Evolutionary conservation across 768 basidiomycete genomes (phyloP).

Genomic region (Wakefieldia striispora): DNA sequence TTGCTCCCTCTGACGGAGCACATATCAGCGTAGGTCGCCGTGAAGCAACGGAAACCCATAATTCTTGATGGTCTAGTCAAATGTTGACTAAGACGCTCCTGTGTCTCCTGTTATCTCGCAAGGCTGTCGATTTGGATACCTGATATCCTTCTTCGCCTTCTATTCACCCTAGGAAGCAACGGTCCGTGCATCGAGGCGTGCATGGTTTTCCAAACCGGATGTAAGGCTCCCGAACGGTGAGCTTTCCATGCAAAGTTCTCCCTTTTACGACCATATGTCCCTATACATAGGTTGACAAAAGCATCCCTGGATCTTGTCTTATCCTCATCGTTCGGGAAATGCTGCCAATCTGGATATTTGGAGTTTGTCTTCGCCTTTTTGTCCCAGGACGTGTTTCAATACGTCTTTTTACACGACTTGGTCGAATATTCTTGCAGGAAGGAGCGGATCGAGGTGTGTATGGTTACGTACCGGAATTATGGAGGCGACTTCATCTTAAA

Average conservation of each 20-base stretch:
- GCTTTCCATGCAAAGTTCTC: neutral
- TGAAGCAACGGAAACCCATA: too few relatives aligned
- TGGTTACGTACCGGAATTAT: neutral
- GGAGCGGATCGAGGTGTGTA: neutral
- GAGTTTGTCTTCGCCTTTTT: conserved; percentile 1
- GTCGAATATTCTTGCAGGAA: neutral
- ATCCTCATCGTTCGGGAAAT: neutral
- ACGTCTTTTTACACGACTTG: neutral
- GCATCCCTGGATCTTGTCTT: neutral
- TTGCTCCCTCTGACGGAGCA: too few relatives aligned
- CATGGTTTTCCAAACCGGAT: too few relatives aligned
- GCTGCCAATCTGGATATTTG: neutral
- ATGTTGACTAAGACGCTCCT: too few relatives aligned
- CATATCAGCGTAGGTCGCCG: too few relatives aligned
- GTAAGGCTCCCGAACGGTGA: neutral
- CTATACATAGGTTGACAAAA: neutral
- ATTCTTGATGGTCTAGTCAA: too few relatives aligned
- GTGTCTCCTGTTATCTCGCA: too few relatives aligned
- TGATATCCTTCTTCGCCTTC: too few relatives aligned
- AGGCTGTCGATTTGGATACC: too few relatives aligned
- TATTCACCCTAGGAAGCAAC: too few relatives aligned
- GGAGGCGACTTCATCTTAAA: neutral
- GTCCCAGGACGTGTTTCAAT: neutral
- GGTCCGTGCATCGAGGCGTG: too few relatives aligned
- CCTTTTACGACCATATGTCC: neutral